A percentile compares a stretch with the other conserved stretches of the same genome.
These are phyloP conservation scores for Fusarium sp. DNA, from an alignment of 2,329 filamentous ascomycete genomes.

Conservation along the genomic window DNA sequence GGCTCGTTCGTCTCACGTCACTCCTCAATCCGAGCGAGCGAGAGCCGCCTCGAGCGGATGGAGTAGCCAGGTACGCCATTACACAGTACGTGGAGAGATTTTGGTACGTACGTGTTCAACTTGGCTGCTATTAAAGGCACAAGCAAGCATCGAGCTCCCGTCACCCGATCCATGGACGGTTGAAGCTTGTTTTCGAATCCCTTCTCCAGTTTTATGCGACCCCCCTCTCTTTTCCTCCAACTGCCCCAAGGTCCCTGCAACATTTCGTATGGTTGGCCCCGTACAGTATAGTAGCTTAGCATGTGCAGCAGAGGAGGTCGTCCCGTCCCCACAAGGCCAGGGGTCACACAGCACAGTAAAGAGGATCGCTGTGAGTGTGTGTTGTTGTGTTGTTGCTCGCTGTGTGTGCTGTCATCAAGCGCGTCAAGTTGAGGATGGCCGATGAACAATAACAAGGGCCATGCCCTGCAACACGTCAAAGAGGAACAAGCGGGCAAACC, in stretches of 20 bases:
- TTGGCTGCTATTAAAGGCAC: conserved; percentile 29
- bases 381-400: conserved; percentile 9
- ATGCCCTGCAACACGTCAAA: conserved; percentile 5
- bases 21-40: conserved; percentile 1
- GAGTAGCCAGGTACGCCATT: background rate
- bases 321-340: conserved; percentile 29
- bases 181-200: conserved; percentile 32
- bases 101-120: background rate
- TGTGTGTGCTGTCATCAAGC: conserved; percentile 26
- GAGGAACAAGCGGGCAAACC: conserved; percentile 9
- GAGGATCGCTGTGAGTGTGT: conserved; percentile 9
- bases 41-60: conserved; percentile 7
- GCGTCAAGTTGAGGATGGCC: conserved; percentile 1
- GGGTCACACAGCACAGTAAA: background rate
- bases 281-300: background rate
- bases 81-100: conserved; percentile 5
- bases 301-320: conserved; percentile 15
- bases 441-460: conserved; percentile 6
- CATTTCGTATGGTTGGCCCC: conserved; percentile 30
- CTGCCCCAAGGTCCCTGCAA: conserved; percentile 20
- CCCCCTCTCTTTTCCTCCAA: conserved; percentile 16
- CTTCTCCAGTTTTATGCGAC: conserved; percentile 29
- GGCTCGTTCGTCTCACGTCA: conserved; percentile 38
- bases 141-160: conserved; percentile 15
- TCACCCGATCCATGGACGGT: conserved; percentile 31